Evolutionary conservation across 192 early-diverging fungal genomes (phyloP).

Genomic region (Rhizoclosmatium sp.): DNA sequence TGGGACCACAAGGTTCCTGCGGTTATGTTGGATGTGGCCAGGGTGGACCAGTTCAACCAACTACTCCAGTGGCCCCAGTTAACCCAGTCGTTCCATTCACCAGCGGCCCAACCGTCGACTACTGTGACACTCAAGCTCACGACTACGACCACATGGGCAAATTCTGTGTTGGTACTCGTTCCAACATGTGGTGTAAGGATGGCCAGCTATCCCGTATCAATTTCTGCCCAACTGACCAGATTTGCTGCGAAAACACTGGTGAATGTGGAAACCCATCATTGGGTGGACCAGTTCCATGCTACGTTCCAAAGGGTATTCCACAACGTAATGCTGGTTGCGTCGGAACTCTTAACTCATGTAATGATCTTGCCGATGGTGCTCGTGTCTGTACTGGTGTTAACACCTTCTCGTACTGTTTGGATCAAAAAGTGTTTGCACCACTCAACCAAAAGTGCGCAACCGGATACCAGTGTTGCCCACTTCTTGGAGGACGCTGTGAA

Average conservation of each 20-base stretch:
- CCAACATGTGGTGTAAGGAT: conserved; percentile 31
- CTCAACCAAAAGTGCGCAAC: conserved; percentile 23
- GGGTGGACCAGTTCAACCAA: conserved; percentile 1
- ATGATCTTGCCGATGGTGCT: conserved; percentile 6
- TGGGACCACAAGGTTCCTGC: neutral
- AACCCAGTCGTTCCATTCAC: neutral
- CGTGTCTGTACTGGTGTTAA: conserved; percentile 30
- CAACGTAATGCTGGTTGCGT: neutral
- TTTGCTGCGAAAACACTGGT: conserved; percentile 21
- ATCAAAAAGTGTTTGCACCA: conserved; percentile 22
- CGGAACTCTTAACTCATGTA: conserved; percentile 7
- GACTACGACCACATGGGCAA: conserved; percentile 28
- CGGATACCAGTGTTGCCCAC: conserved; percentile 31
- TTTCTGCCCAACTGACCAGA: conserved; percentile 22
- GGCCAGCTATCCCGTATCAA: conserved; percentile 19
- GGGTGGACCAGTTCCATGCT: neutral
- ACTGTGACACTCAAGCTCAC: conserved; percentile 12
- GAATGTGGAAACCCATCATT: neutral
- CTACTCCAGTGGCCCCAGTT: neutral
- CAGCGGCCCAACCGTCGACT: neutral
- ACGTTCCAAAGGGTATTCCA: conserved; percentile 15
- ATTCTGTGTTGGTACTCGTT: conserved; percentile 26
- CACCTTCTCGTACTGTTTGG: conserved; percentile 33
- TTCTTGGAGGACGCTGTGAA: conserved; percentile 27
- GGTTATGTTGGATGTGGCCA: conserved; percentile 20